Evolutionary conservation across 306 rosid species (phyloP).

Genomic region (Corylus avellana): DNA sequence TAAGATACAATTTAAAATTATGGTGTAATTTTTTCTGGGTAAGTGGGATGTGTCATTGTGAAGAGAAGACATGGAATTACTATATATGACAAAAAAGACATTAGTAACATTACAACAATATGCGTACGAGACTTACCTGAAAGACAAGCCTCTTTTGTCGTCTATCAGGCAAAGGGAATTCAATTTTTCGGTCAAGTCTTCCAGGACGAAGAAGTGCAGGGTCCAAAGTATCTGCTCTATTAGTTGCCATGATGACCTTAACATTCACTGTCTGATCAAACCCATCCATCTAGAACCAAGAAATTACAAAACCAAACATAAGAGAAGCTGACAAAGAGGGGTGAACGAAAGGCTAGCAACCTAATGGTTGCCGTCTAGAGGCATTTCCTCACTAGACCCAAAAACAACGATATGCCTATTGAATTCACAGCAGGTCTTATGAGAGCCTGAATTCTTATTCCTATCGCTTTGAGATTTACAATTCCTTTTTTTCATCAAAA

Average conservation of each 20-base stretch:
- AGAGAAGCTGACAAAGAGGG: constrained; percentile 4
- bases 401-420: background rate
- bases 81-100: background rate
- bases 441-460: background rate
- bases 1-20: background rate
- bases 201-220: constrained; percentile 99
- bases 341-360: background rate
- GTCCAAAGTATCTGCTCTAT: constrained; percentile 95
- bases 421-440: background rate
- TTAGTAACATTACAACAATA: background rate
- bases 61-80: background rate
- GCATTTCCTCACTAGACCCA: background rate
- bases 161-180: constrained; percentile 96
- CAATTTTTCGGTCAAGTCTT: constrained; percentile 95
- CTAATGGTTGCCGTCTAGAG: background rate
- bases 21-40: background rate
- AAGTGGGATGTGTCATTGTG: background rate
- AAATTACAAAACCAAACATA: constrained; percentile 16
- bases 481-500: background rate
- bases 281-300: constrained; percentile 83
- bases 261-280: constrained; percentile 99
- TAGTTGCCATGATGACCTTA: constrained; percentile 98
- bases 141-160: constrained; percentile 98
- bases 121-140: constrained; percentile 57
- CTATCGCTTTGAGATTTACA: background rate